Conservation (phyloP, 2,329 filamentous ascomycete genomes). For the Aspergillus intermedius region DNA sequence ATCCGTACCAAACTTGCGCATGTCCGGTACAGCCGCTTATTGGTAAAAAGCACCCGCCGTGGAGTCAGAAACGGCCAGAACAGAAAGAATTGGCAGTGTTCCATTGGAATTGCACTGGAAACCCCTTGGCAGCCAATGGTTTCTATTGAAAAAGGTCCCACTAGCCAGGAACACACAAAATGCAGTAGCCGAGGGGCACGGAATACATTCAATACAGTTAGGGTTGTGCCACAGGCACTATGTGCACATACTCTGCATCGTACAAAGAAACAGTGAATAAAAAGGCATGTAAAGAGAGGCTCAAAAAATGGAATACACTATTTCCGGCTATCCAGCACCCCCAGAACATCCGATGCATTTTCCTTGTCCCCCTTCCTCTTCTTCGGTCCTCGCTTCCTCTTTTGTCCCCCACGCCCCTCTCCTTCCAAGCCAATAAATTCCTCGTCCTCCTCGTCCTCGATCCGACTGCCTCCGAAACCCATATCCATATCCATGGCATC, state of each 20-base stretch:
- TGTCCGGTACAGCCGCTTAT: no score
- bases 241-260: background rate
- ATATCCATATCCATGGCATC: conserved; percentile 90
- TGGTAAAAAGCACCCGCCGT: no score
- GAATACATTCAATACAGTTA: no score
- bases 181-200: background rate
- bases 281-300: background rate
- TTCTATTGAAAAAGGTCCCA: background rate
- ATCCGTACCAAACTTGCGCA: no score
- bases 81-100: no score
- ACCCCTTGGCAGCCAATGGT: no score
- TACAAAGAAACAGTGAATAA: background rate
- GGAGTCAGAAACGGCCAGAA: no score
- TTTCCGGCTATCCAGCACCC: conserved; percentile 60
- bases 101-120: no score
- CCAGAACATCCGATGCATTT: conserved; percentile 71
- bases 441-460: conserved; percentile 81
- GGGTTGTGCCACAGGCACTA: no score
- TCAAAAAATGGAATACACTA: background rate
- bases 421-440: conserved; percentile 58
- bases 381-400: conserved; percentile 50
- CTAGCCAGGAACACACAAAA: background rate
- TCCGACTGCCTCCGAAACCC: conserved; percentile 82
- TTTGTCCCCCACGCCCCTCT: conserved; percentile 32
- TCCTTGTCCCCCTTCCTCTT: conserved; percentile 52